These are phyloP conservation scores for Sugiyamaella chiloensis DNA, from an alignment of 805 yeast species.

Conservation along the genomic window DNA sequence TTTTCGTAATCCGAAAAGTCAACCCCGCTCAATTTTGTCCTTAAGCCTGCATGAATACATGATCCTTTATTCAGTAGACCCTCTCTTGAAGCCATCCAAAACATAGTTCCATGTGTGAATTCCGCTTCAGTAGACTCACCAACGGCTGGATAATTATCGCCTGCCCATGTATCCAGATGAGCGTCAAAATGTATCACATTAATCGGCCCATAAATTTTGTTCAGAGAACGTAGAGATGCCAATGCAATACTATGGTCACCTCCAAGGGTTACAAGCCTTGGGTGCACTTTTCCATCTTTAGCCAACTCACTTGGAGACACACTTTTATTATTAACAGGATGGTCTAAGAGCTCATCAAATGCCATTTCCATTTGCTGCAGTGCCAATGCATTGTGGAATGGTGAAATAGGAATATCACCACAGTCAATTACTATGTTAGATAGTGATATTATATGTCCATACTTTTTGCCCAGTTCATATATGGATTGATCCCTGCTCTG, in stretches of 20 bases:
- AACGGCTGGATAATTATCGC: constrained; percentile 71
- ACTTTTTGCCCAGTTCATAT: constrained; percentile 46
- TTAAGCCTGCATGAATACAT: constrained; percentile 72
- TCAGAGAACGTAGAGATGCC: constrained; percentile 66
- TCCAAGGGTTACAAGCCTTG: constrained; percentile 69
- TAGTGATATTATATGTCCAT: background rate
- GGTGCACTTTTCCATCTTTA: constrained; percentile 36
- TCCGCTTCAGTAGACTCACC: constrained; percentile 69
- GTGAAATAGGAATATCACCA: constrained; percentile 66
- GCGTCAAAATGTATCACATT: constrained; percentile 82
- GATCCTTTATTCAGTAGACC: constrained; percentile 53
- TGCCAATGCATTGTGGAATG: constrained; percentile 64
- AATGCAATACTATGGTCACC: constrained; percentile 79
- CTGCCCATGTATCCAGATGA: constrained; percentile 83
- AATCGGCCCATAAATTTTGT: constrained; percentile 59
- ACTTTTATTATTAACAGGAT: constrained; percentile 24
- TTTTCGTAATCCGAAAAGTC: constrained; percentile 60
- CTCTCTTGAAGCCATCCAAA: constrained; percentile 75
- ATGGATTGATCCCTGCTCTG: constrained; percentile 61
- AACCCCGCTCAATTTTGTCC: constrained; percentile 67
- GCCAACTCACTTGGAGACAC: constrained; percentile 41
- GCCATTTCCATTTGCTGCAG: constrained; percentile 58
- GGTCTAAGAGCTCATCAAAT: constrained; percentile 50
- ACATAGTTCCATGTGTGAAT: constrained; percentile 81
- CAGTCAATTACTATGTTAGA: constrained; percentile 49